Evolutionary conservation across 1,139 yeast genomes (phyloP), one percentile per base, ranked within the genome.

Genomic region (Suhomyces terraborum): DNA sequence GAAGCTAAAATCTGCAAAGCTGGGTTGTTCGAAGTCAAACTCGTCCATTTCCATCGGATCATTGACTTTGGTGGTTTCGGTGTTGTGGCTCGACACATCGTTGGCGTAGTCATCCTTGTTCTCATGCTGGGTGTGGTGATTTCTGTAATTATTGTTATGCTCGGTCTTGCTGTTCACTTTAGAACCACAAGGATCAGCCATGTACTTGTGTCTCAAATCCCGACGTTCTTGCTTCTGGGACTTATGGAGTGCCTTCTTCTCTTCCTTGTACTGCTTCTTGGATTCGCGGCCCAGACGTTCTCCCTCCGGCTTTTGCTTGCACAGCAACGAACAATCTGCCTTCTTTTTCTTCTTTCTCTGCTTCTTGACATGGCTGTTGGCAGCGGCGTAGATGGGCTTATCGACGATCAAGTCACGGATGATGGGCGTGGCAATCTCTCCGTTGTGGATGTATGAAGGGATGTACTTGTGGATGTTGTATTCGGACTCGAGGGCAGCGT

Each of bases 391-490:
- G 18, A 73, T 71, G 4, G 77, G 78, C 46, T 69, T 69, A 43
- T 68, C 67, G 19, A 52, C 49, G 12, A 73, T 60, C 55, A 69
- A 52, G 35, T 58, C 63, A 42, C 58, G 60, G 35, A 73, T 57
- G 32, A 56, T 56, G 3, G 77, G 77, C 2, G 77, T 72, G 16
- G 64, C 53, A 4, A 62, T 56, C 22, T 56, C 68, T 21, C 62
- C 62, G 51, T 73, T 72, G 46, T 71, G 77, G 43, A 73, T 62
- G 50, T 55, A 68, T 39, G 56, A 52, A 3, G 77, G 78, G 36
- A 64, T 64, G 51, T 72, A 72, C 47, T 70, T 72, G 49, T 59
- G 62, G 38, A 73, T 62, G 21, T 67, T 54, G 47, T 55, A 71
- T 38, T 60, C 56, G 9, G 48, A 40, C 47, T 72, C 77, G 37